Percentiles rank a stretch among this genome's conserved stretches.
phyloP scores from a whole-genome alignment of 129 eudicot species.

The Calendula officinalis region DNA sequence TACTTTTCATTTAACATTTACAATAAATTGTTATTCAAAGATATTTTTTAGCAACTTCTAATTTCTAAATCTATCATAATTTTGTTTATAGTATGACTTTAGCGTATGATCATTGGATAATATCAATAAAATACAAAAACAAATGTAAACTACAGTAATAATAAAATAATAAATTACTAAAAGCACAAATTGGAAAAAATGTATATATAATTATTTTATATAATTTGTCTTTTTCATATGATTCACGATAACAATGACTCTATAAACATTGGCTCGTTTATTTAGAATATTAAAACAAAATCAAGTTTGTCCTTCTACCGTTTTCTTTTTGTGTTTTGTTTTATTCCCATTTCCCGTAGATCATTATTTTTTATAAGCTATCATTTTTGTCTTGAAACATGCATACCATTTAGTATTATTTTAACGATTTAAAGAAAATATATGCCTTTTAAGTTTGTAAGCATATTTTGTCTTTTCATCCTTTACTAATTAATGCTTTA shows the following conservation, averaged over 20 bases:
- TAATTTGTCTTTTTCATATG: neutral
- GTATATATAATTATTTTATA: neutral
- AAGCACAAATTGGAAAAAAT: too few relatives aligned
- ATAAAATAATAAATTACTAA: too few relatives aligned
- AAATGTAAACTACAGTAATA: too few relatives aligned
- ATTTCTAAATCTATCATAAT: too few relatives aligned
- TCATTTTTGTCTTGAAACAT: neutral
- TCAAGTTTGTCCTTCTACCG: conserved; percentile 9
- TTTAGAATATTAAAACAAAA: conserved; percentile 8
- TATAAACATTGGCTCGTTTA: neutral
- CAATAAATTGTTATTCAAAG: too few relatives aligned
- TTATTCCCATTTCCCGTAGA: neutral
- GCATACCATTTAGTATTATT: neutral
- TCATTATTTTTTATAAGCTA: neutral
- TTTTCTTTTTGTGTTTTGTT: neutral
- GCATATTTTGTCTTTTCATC: too few relatives aligned
- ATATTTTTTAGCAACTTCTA: too few relatives aligned
- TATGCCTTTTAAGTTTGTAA: neutral
- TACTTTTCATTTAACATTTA: too few relatives aligned
- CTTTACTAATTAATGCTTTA: too few relatives aligned
- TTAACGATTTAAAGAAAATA: neutral
- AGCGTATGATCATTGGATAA: too few relatives aligned
- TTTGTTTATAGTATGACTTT: too few relatives aligned
- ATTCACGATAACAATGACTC: neutral
- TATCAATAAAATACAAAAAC: too few relatives aligned